Conservation (phyloP, 352 stramenopile species). For the Phytopythium helicoides region DNA sequence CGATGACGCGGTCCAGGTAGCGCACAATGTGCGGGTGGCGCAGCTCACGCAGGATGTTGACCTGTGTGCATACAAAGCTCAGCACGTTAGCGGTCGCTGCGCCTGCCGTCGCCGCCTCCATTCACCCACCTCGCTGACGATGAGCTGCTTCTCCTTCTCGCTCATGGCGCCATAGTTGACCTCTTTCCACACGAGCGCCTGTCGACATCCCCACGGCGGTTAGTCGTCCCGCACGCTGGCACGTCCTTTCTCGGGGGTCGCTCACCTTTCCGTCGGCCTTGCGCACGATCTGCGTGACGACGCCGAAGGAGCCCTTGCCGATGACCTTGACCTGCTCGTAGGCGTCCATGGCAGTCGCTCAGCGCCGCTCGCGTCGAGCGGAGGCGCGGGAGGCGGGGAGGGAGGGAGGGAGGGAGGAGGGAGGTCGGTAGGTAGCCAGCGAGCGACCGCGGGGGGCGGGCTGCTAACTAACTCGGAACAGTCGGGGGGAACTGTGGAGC, state of each 20-base stretch:
- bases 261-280: slow-evolving; percentile 86
- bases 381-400: not conserved
- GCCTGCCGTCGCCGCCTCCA: too few species aligned
- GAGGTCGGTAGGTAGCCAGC: not conserved
- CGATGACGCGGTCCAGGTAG: slow-evolving; percentile 93
- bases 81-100: too few species aligned
- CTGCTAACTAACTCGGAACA: too few species aligned
- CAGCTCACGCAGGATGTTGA: slow-evolving; percentile 93
- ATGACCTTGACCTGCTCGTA: slow-evolving; percentile 90
- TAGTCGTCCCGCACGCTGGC: slow-evolving; percentile 2
- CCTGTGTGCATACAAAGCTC: slow-evolving; percentile 25
- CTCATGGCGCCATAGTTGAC: slow-evolving; percentile 91
- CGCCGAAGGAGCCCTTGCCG: slow-evolving; percentile 90
- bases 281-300: slow-evolving; percentile 89
- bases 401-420: not conserved
- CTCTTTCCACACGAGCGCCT: slow-evolving; percentile 93
- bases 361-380: not conserved
- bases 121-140: slow-evolving; percentile 85
- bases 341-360: slow-evolving; percentile 58
- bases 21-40: slow-evolving; percentile 92
- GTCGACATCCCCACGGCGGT: not conserved
- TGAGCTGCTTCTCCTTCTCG: slow-evolving; percentile 94
- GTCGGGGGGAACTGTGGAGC: too few species aligned
- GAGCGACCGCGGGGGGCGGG: too few species aligned
- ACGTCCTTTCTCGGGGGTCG: not conserved